phyloP scores from a whole-genome alignment of 805 yeast genomes.

The Yarrowia divulgata region DNA sequence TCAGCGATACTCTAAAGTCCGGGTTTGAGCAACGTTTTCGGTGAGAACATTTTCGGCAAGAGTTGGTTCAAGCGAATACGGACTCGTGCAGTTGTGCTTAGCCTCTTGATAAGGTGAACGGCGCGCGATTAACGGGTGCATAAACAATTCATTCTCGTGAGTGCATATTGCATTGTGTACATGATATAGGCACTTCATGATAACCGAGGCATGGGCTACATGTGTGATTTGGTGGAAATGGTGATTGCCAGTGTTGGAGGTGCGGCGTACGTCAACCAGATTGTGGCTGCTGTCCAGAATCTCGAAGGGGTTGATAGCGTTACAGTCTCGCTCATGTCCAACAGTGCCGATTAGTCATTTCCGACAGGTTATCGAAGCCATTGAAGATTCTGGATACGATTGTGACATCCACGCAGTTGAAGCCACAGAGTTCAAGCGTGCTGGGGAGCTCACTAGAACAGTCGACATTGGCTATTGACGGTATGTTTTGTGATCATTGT shows the following conservation, averaged over 20 bases:
- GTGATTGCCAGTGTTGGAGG: conserved; percentile 71
- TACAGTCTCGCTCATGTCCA: conserved; percentile 64
- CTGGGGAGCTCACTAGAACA: conserved; percentile 60
- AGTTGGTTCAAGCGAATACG: no score
- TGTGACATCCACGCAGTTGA: conserved; percentile 57
- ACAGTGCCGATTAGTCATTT: conserved; percentile 65
- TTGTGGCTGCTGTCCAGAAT: conserved; percentile 54
- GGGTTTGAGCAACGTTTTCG: no score
- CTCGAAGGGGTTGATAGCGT: conserved; percentile 62
- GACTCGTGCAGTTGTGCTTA: no score
- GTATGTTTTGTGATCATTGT: conserved; percentile 76
- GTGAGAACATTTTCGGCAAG: no score
- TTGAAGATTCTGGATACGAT: conserved; percentile 74
- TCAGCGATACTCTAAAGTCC: no score
- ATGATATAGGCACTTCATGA: no score
- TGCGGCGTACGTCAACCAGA: conserved; percentile 70
- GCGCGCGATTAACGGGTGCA: no score
- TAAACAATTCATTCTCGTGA: no score
- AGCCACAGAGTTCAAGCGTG: conserved; percentile 57
- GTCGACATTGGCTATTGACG: conserved; percentile 63
- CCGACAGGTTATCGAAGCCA: conserved; percentile 56
- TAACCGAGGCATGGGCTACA: conserved; percentile 53
- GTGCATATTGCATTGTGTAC: no score
- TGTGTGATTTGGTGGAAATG: conserved; percentile 62
- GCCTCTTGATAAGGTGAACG: no score